Evolutionary conservation across 1,284 basidiomycete species (phyloP), one percentile per base, ranked within the genome.

Genomic region (Naganishia liquefaciens): DNA sequence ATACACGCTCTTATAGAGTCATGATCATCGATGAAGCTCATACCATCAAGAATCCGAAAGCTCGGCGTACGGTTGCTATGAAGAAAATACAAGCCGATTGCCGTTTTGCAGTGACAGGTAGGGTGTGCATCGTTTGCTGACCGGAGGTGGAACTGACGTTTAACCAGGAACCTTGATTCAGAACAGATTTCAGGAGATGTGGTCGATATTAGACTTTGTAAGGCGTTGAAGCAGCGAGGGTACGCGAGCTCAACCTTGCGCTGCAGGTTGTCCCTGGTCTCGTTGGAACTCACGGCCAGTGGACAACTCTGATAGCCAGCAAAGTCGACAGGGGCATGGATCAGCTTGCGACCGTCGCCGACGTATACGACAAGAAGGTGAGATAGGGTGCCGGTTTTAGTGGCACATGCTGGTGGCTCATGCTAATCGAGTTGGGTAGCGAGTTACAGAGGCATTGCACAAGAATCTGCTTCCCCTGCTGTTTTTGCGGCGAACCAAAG

Each of bases 151-250:
- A 5, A 23, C 15, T 28, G 47, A 47, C 23, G 19, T 23, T 37
- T 15, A 19, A 33, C 74, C 73, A 4, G 78, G 78, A 1, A 79
- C 78, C 0, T 58, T 79, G 23, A 72, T 79, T 15, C 81, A 82
- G 68, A 83, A 82, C 68, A 70, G 78, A 5, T 78, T 80, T 57
- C 74, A 77, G 9, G 82, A 83, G 70, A 77, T 83, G 64, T 82
- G 81, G 77, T 80, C 79, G 27, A 69, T 81, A 1, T 70, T 82
- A 0, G 79, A 80, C 62, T 81, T 79, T 72, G 77, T 77, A 23
- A 71, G 75, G 65, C 61, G 60, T 0, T 54, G 63, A 44, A n/a
- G 33, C 33, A 13, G 13, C 13, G 33, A 13, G 7, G 5, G 21
- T 37, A 13, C 13, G 9, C 33, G 33, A 13, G 33, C 33, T 37